phyloP scores from a whole-genome alignment of 1,284 basidiomycete species.

The Microbotryomycetes sp. region DNA sequence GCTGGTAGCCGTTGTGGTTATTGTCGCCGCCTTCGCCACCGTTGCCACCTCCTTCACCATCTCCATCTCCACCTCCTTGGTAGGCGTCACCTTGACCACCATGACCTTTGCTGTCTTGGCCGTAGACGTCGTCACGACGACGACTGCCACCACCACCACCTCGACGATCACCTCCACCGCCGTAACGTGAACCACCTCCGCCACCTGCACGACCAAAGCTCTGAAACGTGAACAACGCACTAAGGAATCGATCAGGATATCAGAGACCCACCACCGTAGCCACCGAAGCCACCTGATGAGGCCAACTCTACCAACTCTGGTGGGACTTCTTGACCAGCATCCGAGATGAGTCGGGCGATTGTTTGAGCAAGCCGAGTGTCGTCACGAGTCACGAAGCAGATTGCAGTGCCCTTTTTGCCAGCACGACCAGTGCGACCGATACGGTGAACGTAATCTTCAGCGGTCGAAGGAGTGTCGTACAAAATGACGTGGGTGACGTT shows the following conservation, averaged over 20 bases:
- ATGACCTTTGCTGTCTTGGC: too few species aligned
- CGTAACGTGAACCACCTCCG: conserved; percentile 26
- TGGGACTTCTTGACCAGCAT: conserved; percentile 82
- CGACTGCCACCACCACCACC: conserved; percentile 37
- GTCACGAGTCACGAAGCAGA: conserved; percentile 94
- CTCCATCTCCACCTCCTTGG: too few species aligned
- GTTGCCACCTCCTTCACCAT: conserved; percentile 39
- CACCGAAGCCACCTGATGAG: conserved; percentile 84
- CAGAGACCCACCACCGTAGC: conserved; percentile 51
- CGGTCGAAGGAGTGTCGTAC: conserved; percentile 94
- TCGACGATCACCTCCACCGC: conserved; percentile 48
- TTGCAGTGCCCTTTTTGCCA: conserved; percentile 85
- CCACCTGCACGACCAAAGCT: too few species aligned
- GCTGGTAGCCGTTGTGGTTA: too few species aligned
- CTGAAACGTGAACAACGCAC: too few species aligned
- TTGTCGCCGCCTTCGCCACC: conserved; percentile 23
- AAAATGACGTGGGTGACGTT: conserved; percentile 95
- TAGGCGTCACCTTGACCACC: too few species aligned
- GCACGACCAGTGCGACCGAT: conserved; percentile 96
- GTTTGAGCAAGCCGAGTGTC: conserved; percentile 94
- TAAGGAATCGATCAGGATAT: too few species aligned
- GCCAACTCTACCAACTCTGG: conserved; percentile 85
- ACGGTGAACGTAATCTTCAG: conserved; percentile 97
- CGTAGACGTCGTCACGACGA: conserved; percentile 42
- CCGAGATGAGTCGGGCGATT: conserved; percentile 76